A percentile compares a stretch with the other conserved stretches of the same genome.
Conservation (phyloP, 768 basidiomycete genomes). For the Wakefieldia striispora region DNA sequence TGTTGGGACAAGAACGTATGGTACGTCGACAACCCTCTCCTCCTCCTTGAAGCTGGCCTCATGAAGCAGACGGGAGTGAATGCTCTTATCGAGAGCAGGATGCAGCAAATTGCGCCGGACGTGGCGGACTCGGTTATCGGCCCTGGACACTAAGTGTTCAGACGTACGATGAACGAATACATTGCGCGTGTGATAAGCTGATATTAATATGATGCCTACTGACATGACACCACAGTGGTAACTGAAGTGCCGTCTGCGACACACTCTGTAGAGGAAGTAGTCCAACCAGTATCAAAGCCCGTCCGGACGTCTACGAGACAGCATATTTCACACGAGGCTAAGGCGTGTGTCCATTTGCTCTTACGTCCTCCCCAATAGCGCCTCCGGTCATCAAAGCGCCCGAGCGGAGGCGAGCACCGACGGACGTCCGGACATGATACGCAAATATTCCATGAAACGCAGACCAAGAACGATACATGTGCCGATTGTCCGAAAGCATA, state of each 20-base stretch:
- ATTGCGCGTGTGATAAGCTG: slow-evolving; percentile 8
- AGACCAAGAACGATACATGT: slow-evolving; percentile 15
- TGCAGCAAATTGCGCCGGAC: slow-evolving; percentile 28
- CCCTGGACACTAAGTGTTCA: slow-evolving; percentile 13
- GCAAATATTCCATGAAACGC: slow-evolving; percentile 24
- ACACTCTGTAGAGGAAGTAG: slow-evolving; percentile 19
- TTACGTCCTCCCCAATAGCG: slow-evolving; percentile 5
- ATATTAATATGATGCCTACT: slow-evolving; percentile 32
- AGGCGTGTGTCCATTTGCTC: slow-evolving; percentile 8
- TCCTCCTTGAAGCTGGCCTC: slow-evolving; percentile 6
- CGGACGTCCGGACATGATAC: slow-evolving; percentile 11
- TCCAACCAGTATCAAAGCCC: slow-evolving; percentile 20
- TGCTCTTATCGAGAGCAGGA: slow-evolving; percentile 34
- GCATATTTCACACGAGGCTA: slow-evolving; percentile 4
- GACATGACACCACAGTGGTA: slow-evolving; percentile 28
- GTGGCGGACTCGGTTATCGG: slow-evolving; percentile 8
- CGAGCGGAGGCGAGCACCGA: slow-evolving; percentile 5
- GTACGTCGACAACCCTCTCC: slow-evolving; percentile 38
- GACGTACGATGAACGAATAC: slow-evolving; percentile 3
- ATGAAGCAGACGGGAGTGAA: slow-evolving; percentile 35
- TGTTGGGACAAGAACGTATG: slow-evolving; percentile 50
- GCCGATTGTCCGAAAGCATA: slow-evolving; percentile 10
- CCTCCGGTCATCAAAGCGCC: slow-evolving; percentile 9
- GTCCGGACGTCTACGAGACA: slow-evolving; percentile 2
- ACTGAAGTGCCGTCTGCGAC: slow-evolving; percentile 13